Conservation (phyloP, 495 filamentous ascomycete genomes). For the Podospora sp. region DNA sequence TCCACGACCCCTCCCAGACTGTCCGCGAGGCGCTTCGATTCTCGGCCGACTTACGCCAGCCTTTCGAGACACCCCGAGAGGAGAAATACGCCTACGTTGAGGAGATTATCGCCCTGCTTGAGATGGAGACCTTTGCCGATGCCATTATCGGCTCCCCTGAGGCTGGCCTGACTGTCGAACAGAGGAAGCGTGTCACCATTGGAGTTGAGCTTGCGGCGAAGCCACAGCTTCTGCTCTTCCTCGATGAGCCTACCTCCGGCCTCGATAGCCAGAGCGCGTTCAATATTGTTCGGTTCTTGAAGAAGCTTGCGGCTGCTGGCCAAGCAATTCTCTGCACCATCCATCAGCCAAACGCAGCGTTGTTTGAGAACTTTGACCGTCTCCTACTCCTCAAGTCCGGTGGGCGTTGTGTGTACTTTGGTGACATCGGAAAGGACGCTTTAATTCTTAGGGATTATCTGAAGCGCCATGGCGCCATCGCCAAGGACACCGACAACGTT, state of each 20-base stretch:
- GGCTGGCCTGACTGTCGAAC: constrained; percentile 84
- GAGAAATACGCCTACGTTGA: constrained; percentile 88
- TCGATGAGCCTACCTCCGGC: constrained; percentile 90
- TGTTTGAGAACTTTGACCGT: constrained; percentile 81
- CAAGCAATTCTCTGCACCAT: constrained; percentile 93
- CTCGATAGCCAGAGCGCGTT: constrained; percentile 84
- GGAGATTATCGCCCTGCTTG: constrained; percentile 74
- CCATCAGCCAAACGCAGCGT: constrained; percentile 82
- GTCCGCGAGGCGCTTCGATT: constrained; percentile 86
- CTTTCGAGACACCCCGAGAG: constrained; percentile 62
- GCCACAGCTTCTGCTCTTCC: constrained; percentile 81
- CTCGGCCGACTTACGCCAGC: constrained; percentile 79
- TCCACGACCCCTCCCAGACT: constrained; percentile 75
- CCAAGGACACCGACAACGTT: constrained; percentile 64
- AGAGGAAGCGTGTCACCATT: constrained; percentile 88
- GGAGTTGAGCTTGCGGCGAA: constrained; percentile 86
- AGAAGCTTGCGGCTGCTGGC: constrained; percentile 78
- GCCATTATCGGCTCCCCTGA: constrained; percentile 79
- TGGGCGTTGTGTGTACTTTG: constrained; percentile 76
- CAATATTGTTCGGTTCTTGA: constrained; percentile 86
- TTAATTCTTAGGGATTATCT: constrained; percentile 50
- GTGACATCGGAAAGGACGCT: constrained; percentile 57
- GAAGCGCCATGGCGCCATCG: constrained; percentile 57
- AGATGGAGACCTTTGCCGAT: constrained; percentile 83
- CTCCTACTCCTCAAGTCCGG: constrained; percentile 69